phyloP scores from a whole-genome alignment of 805 yeast genomes.

The Metschnikowia borealis region DNA sequence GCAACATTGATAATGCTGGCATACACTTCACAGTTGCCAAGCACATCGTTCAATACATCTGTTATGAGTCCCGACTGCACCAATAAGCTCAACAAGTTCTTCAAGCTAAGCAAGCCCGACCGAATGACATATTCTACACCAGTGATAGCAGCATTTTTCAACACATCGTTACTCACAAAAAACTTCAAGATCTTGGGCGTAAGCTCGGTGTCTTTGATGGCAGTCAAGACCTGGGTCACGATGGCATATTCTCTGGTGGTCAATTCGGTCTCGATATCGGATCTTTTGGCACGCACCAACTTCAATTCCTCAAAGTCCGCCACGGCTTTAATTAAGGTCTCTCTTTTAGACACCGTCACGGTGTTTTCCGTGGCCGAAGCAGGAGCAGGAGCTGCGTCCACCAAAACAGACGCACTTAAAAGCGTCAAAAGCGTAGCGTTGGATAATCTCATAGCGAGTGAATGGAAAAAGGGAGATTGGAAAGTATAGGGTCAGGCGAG shows the following conservation, averaged over 20 bases:
- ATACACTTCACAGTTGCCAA: conserved; percentile 37
- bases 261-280: conserved; percentile 23
- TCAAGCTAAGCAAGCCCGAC: conserved; percentile 31
- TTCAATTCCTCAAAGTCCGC: conserved; percentile 20
- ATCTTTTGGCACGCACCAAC: conserved; percentile 27
- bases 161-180: conserved; percentile 25
- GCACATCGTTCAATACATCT: conserved; percentile 31
- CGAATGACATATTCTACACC: conserved; percentile 22
- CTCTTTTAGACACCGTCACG: conserved; percentile 9
- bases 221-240: conserved; percentile 37
- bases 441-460: conserved; percentile 28
- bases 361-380: conserved; percentile 8
- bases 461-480: not conserved
- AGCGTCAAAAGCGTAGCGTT: conserved; percentile 29
- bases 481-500: not conserved
- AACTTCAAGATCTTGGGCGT: conserved; percentile 34
- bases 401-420: conserved; percentile 23
- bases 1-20: conserved; percentile 32
- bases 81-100: conserved; percentile 32
- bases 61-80: conserved; percentile 35
- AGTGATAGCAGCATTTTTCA: conserved; percentile 23
- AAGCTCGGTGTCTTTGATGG: conserved; percentile 33
- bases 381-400: conserved; percentile 35
- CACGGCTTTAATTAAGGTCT: conserved; percentile 22
- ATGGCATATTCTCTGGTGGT: conserved; percentile 36